Evolutionary conservation across 768 basidiomycete species (phyloP), one percentile per base, ranked within the genome.

Genomic region (Boletellus ananas): DNA sequence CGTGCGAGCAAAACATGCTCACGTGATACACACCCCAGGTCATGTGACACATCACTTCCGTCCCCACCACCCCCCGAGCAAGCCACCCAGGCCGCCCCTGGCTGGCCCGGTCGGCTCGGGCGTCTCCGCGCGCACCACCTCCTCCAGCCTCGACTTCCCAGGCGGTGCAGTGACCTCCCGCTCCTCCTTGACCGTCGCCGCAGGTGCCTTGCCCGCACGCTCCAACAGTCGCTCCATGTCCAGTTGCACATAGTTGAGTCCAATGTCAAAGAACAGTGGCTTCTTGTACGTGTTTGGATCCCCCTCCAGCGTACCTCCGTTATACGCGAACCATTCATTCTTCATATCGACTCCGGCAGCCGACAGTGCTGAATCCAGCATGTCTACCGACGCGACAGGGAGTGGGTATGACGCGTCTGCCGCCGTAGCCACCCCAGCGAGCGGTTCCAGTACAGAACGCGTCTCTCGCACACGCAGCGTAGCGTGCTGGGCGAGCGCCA

Each of bases 241-340:
- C 51, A 93, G 68, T 55, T 88, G 82, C 47, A 91, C 84, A 62
- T 95, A 96, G 69, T 95, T 96, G 60, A 94, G 81, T 16, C 92
- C 94, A 53, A 92, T 87, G 64, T 96, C 90, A 70, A 94, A 96
- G 74, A 97, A 96, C 35, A 92, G 61, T 14, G 91, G 90, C 63
- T 95, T 95, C 72, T 85, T 84, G 61, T 84, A 73, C 34, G 74
- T 67, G 59, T 77, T 74, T 43, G 73, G 62, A 42, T 78, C 74
- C 0, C 65, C 63, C 12, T 72, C 66, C 31, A 71, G 58, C 6
- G 74, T 70, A 3, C 90, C 90, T 3, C 90, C 89, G 59, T 90
- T 90, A 63, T 77, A 78, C 2, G 81, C 75, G 58, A 88, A 87
- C 90, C 90, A 93, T 39, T 84, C 84, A 33, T 77, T 79, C 63